Evolutionary conservation across 208 protist genomes (phyloP), one percentile per base, ranked within the genome.

Genomic region (Leishmania major): DNA sequence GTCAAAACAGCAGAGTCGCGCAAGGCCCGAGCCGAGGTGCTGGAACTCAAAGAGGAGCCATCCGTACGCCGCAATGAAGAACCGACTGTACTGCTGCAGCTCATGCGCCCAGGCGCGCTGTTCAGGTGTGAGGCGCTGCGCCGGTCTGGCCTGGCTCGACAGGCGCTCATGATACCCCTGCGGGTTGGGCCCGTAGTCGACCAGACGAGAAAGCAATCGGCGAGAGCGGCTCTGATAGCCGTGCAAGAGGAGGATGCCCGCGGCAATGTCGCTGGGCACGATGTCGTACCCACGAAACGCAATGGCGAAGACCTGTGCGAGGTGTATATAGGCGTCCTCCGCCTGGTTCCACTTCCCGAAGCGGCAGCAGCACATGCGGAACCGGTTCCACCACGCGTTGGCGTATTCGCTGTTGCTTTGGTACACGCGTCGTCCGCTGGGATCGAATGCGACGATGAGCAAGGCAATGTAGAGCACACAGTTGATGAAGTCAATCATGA

Each of bases 281-380:
- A 98, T 85, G 84, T 96, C 93, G 83, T 95, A 96, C 31, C 82
- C 91, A n/a, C 90, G 87, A 80, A 98, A 98, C 25, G 90, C 89
- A 5, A 79, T 62, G 17, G 95, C 93, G n/a, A 98, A 80, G 2
- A 91, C 90, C 64, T 83, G 82, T 7, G 95, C 92, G 2, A 94
- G 87, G 76, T 89, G 86, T 60, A 59, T 37, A 89, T 92, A 96
- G 45, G 89, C 88, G 22, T 91, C 88, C 66, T 95, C 89, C 1
- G 85, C 70, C 22, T 83, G 62, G 19, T 64, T 67, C 6, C 70
- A 40, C 72, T 81, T 72, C 2, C 78, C 74, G 60, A 87, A 92
- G 55, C 76, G 82, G 73, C 89, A 96, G 82, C 93, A 96, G n/a
- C 91, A 79, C 17, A 91, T 60, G 6, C 87, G 90, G 53, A 89